Conservation (phyloP, 495 filamentous ascomycete species). For the Lasiosphaeria ovina region DNA sequence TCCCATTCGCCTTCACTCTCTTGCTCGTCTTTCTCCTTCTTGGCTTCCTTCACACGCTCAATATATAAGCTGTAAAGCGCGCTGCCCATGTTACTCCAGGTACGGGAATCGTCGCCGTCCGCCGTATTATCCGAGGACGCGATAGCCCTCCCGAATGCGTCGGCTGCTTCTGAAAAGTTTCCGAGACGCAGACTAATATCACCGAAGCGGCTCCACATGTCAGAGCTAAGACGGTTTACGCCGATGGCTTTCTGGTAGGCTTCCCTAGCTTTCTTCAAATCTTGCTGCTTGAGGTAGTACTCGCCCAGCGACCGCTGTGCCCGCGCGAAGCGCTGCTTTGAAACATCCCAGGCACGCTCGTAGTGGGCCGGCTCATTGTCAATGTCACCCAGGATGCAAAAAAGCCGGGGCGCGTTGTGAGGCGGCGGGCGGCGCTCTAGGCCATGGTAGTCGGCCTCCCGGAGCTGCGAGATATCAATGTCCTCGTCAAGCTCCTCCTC, state of each 20-base stretch:
- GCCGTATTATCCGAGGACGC: conserved; percentile 44
- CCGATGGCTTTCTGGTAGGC: conserved; percentile 74
- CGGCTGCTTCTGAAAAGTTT: conserved; percentile 75
- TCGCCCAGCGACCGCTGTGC: conserved; percentile 86
- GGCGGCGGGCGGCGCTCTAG: conserved; percentile 67
- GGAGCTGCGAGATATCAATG: conserved; percentile 48
- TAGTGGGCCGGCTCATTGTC: conserved; percentile 71
- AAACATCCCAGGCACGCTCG: conserved; percentile 86
- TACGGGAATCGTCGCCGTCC: conserved; percentile 85
- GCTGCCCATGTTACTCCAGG: conserved; percentile 92
- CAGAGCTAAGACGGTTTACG: conserved; percentile 75
- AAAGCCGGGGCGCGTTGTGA: conserved; percentile 79
- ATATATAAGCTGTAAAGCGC: conserved; percentile 56
- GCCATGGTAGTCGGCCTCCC: conserved; percentile 53
- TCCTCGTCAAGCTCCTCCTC: conserved; percentile 55
- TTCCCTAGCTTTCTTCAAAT: conserved; percentile 66
- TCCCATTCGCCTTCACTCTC: conserved; percentile 20
- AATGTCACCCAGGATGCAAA: conserved; percentile 92
- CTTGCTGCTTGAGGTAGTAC: conserved; percentile 61
- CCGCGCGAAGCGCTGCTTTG: conserved; percentile 72
- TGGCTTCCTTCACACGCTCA: conserved; percentile 41
- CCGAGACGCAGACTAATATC: conserved; percentile 79
- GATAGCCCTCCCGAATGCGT: conserved; percentile 78
- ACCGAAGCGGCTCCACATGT: conserved; percentile 85
- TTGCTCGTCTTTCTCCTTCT: conserved; percentile 28